Percentiles rank a stretch among this genome's conserved stretches.
Evolutionary conservation across 345 rosid species (phyloP).

Genomic region (Syzygium aromaticum): DNA sequence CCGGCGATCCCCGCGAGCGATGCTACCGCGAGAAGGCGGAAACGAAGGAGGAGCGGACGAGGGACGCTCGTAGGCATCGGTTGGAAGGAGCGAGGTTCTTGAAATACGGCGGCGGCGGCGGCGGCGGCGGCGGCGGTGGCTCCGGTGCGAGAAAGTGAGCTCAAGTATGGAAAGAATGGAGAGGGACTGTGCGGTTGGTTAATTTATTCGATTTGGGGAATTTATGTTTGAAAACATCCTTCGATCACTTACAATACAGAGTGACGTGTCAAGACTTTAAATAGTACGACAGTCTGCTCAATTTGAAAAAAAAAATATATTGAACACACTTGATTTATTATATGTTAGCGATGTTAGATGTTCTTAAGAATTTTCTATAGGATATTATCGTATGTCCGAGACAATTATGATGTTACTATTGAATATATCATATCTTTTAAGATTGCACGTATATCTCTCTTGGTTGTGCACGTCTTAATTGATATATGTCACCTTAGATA

Average conservation of each 20-base stretch:
- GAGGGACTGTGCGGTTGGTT: not conserved
- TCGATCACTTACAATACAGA: no score
- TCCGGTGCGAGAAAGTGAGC: not conserved
- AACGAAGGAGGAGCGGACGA: not conserved
- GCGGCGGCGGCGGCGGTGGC: not conserved
- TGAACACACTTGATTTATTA: no score
- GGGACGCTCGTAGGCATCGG: not conserved
- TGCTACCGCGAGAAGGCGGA: not conserved
- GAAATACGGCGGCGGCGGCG: not conserved
- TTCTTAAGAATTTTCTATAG: no score
- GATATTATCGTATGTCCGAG: no score
- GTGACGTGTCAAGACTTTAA: not conserved
- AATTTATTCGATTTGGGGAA: not conserved
- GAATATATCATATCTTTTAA: no score
- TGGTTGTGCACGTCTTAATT: no score
- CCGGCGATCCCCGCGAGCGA: not conserved
- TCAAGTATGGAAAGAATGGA: not conserved
- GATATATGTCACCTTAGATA: no score
- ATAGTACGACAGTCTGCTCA: not conserved
- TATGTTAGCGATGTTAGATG: no score
- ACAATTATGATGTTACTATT: no score
- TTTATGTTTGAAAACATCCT: not conserved
- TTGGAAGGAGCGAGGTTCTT: not conserved
- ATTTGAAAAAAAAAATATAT: no score
- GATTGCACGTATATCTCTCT: no score